These are phyloP conservation scores for Sapria himalayana DNA, from an alignment of 345 rosid species.

Conservation along the genomic window DNA sequence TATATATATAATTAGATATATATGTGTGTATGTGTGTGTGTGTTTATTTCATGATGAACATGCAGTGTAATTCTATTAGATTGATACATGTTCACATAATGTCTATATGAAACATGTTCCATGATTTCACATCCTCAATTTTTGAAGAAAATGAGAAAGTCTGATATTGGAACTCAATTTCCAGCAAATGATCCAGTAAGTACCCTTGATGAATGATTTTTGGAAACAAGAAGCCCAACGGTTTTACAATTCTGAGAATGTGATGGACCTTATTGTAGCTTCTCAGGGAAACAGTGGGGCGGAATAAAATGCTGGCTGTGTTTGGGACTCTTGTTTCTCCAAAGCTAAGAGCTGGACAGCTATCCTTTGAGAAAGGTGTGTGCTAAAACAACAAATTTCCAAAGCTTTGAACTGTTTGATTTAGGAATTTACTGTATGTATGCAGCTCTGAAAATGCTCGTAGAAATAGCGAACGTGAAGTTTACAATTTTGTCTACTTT, in stretches of 20 bases:
- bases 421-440: background rate
- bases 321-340: conserved; percentile 85
- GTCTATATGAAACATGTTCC: background rate
- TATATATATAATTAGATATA: too few relatives aligned
- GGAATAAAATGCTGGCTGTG: conserved; percentile 37
- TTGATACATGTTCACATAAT: background rate
- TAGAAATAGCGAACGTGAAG: conserved; percentile 60
- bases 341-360: conserved; percentile 60
- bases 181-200: conserved; percentile 29
- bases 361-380: conserved; percentile 73
- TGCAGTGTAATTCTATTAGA: background rate
- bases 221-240: background rate
- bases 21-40: too few relatives aligned
- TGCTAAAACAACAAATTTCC: background rate
- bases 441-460: conserved; percentile 61
- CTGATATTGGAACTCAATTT: conserved; percentile 8
- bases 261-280: conserved; percentile 22
- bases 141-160: conserved; percentile 17
- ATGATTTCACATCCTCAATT: conserved; percentile 3
- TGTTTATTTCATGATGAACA: background rate
- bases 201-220: background rate
- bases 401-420: background rate
- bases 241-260: too few relatives aligned
- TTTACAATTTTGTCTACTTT: conserved; percentile 32
- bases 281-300: conserved; percentile 51